Percentiles rank a stretch among this genome's conserved stretches.
Evolutionary conservation across 192 early-diverging fungal species (phyloP).

Genomic region (Mortierella antarctica): DNA sequence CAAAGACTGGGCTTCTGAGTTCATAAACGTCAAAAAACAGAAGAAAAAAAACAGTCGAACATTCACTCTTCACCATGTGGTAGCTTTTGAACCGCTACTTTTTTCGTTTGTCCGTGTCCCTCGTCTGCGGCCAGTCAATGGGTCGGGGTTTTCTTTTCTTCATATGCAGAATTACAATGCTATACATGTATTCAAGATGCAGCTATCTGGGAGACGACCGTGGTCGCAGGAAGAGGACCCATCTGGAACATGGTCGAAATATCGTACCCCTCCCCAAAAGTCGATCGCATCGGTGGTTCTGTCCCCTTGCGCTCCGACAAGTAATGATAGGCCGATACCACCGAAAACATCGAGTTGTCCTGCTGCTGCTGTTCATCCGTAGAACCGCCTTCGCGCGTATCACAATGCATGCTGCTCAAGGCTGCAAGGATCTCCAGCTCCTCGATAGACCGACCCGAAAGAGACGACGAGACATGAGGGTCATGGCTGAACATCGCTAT

Average conservation of each 20-base stretch:
- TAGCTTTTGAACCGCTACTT: background rate
- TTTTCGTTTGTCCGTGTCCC: background rate
- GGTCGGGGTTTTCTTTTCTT: background rate
- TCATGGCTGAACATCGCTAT: no score
- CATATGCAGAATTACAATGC: background rate
- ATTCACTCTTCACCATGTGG: background rate
- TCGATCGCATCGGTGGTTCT: background rate
- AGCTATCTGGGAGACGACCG: background rate
- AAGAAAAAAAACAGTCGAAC: background rate
- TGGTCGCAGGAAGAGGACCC: background rate
- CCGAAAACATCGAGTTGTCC: background rate
- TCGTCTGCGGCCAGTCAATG: no score
- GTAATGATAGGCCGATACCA: background rate
- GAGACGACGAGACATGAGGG: background rate
- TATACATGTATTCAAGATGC: background rate
- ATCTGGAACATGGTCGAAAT: conserved; percentile 44
- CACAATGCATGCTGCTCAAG: background rate
- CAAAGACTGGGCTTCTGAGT: background rate
- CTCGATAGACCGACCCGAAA: conserved; percentile 10
- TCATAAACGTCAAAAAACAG: background rate
- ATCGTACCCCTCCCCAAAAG: conserved; percentile 34
- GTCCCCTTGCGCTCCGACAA: background rate
- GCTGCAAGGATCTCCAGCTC: conserved; percentile 26
- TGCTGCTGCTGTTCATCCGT: background rate
- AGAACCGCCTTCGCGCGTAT: background rate